Evolutionary conservation across 2,329 filamentous ascomycete genomes (phyloP), one percentile per base, ranked within the genome.

Genomic region (Trichoderma breve): DNA sequence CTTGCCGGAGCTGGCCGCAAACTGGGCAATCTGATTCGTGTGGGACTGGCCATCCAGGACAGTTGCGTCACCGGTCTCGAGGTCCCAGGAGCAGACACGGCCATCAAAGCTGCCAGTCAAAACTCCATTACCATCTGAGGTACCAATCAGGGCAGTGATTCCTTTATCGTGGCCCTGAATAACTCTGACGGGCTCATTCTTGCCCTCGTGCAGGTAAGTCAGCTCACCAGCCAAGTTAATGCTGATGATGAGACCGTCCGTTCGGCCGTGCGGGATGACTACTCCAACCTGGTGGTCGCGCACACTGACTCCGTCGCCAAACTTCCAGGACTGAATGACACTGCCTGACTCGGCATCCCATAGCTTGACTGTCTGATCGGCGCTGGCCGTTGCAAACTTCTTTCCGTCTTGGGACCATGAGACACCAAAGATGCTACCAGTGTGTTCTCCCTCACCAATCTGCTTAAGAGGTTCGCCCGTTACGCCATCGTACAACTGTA

Each of bases 401-500:
- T 91, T 94, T 30, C 94, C 94, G 80, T 98, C 94, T 73, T 90
- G 89, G 1, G 93, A 89, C 96, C 96, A 99, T 21, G 93, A 94
- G 6, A 98, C 90, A 26, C 92, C 91, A 79, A 98, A 97, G 72
- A 99, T 96, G 80, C 94, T 97, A 62, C 96, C 96, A 6, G 91
- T 95, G 81, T 99, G 96, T 75, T 90, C 91, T n/a, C 90, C 91
- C 75, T 95, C 91, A 11, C 92, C 92, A 76, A 99, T 91, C 76
- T 93, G 87, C 72, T 85, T 88, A 58, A 90, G 93, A 1, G 92
- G 87, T 79, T 97, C 94, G 34, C 96, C 96, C 18, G 94, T 97
- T 87, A 97, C 97, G 74, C 95, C 96, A 80, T 99, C 94, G 80
- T 98, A 99, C 11, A 99, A 85, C 86, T 96, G 97, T 75, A 99